Conservation (phyloP, 768 basidiomycete genomes). For the Sporobolomyces roseus region DNA sequence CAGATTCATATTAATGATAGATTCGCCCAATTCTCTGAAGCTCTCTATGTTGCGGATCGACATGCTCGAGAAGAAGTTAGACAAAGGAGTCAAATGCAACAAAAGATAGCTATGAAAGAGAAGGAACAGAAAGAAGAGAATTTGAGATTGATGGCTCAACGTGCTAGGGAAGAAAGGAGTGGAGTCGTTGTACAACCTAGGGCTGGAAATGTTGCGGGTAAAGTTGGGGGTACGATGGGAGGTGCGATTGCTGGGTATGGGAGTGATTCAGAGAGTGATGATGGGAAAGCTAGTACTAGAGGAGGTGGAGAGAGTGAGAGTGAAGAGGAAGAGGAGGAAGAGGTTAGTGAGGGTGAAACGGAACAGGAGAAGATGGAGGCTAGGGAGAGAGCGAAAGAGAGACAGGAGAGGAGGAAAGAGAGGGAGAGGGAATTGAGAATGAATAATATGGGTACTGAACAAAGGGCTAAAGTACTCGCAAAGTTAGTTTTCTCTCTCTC, state of each 20-base stretch:
- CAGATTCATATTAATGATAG: constrained; percentile 98
- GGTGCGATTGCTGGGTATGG: constrained; percentile 76
- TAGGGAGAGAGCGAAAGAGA: constrained; percentile 81
- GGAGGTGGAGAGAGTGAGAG: constrained; percentile 62
- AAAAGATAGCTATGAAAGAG: constrained; percentile 97
- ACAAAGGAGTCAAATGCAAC: constrained; percentile 94
- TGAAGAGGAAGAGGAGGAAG: constrained; percentile 23
- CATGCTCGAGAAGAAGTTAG: constrained; percentile 98
- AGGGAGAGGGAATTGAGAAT: constrained; percentile 96
- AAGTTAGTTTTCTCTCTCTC: constrained; percentile 52
- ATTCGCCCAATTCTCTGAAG: constrained; percentile 97
- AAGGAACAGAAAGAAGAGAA: constrained; percentile 96
- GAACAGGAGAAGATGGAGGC: constrained; percentile 60
- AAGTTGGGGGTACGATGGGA: constrained; percentile 70
- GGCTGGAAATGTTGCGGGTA: constrained; percentile 46
- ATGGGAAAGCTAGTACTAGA: constrained; percentile 42
- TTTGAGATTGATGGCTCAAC: constrained; percentile 85
- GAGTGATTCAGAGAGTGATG: constrained; percentile 55
- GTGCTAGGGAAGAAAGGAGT: constrained; percentile 87
- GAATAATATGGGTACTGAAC: constrained; percentile 98
- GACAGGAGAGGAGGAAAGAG: constrained; percentile 84
- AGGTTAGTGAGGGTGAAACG: constrained; percentile 45
- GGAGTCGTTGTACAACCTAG: constrained; percentile 58
- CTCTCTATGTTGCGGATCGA: constrained; percentile 88
- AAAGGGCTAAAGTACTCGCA: constrained; percentile 90